A percentile compares a stretch with the other conserved stretches of the same genome.
These are phyloP conservation scores for Lecanoromycetidae sp. DNA, from an alignment of 2,329 filamentous ascomycete species.

Conservation along the genomic window DNA sequence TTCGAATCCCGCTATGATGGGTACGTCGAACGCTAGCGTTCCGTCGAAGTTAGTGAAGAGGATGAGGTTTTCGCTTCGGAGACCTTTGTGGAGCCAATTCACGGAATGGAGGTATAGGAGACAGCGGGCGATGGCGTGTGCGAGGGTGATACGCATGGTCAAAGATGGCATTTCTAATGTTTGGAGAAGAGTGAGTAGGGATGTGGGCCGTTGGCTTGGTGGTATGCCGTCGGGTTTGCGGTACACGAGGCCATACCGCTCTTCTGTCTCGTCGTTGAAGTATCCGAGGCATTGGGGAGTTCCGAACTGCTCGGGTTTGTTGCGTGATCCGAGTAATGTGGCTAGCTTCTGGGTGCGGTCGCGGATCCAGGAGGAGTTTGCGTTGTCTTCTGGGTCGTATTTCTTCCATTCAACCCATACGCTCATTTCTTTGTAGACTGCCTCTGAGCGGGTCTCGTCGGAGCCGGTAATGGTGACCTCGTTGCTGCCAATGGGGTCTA, in stretches of 20 bases:
- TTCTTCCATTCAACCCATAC: conserved; percentile 31
- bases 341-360: conserved; percentile 34
- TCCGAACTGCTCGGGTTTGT: conserved; percentile 39
- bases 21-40: background rate
- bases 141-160: conserved; percentile 41
- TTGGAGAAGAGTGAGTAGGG: conserved; percentile 36
- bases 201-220: background rate
- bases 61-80: conserved; percentile 42
- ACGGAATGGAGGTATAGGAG: conserved; percentile 44
- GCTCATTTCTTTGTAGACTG: conserved; percentile 16
- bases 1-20: conserved; percentile 41
- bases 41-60: conserved; percentile 30
- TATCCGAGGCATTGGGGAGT: conserved; percentile 42
- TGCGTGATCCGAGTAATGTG: conserved; percentile 36
- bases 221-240: conserved; percentile 15
- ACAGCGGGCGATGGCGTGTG: conserved; percentile 41
- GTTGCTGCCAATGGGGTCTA: background rate
- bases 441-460: conserved; percentile 13
- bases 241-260: conserved; percentile 43
- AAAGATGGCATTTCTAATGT: conserved; percentile 36
- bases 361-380: background rate
- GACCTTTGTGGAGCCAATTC: conserved; percentile 48
- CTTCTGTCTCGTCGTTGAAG: conserved; percentile 32
- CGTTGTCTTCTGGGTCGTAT: conserved; percentile 14
- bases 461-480: conserved; percentile 8